These are phyloP conservation scores for Colletotrichum tabaci DNA, from an alignment of 2,329 filamentous ascomycete species.

Conservation along the genomic window DNA sequence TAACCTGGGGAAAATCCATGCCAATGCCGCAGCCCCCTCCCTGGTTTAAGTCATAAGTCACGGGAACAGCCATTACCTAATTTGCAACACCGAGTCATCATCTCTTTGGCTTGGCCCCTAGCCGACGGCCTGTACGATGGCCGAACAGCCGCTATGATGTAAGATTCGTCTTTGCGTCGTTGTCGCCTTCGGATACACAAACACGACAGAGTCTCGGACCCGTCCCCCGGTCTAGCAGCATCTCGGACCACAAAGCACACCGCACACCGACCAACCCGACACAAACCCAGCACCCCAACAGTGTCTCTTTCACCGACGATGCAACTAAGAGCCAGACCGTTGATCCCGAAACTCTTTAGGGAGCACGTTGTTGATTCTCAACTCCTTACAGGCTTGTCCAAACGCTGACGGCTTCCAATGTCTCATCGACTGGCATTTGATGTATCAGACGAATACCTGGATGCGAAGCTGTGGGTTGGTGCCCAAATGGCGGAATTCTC, in stretches of 20 bases:
- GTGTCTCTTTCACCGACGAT: constrained; percentile 19
- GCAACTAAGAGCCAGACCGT: constrained; percentile 31
- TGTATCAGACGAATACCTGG: constrained; percentile 27
- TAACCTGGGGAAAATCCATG: not conserved
- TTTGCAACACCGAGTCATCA: constrained; percentile 19
- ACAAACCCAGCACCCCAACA: constrained; percentile 10
- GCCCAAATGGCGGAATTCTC: constrained; percentile 16
- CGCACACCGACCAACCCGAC: constrained; percentile 2
- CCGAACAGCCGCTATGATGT: constrained; percentile 28
- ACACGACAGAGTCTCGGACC: constrained; percentile 12
- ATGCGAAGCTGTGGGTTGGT: not conserved
- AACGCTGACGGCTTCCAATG: constrained; percentile 23
- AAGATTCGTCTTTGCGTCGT: constrained; percentile 26
- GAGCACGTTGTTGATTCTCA: constrained; percentile 32
- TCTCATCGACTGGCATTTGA: constrained; percentile 34
- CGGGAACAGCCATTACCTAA: constrained; percentile 30
- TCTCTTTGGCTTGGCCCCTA: constrained; percentile 25
- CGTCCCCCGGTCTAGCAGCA: constrained; percentile 29
- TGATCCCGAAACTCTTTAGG: constrained; percentile 36
- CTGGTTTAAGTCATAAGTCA: constrained; percentile 2
- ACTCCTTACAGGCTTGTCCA: constrained; percentile 32
- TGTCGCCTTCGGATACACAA: not conserved
- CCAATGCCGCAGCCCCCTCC: constrained; percentile 1
- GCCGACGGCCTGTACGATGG: not conserved
- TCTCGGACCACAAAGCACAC: constrained; percentile 28